Base-by-base conservation (phyloP, 1,139 yeast genomes). In the Barnettozyma hawaiiensis region DNA sequence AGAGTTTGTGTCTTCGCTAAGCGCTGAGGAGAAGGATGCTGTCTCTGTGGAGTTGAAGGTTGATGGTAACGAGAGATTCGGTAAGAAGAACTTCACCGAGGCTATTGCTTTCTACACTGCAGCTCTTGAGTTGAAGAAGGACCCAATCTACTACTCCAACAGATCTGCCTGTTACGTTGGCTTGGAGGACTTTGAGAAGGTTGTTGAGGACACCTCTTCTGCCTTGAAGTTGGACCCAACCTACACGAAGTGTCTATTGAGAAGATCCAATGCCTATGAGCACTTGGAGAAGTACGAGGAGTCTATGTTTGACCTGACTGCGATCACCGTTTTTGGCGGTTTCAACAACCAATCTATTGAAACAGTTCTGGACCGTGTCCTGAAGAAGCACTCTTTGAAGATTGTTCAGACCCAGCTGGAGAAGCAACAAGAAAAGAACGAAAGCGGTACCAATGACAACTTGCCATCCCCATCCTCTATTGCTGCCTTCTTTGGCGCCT, bases 151-250 rank as follows among this genome's bases (percentile, higher is more conserved):
- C 67, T 90, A 83, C 68, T 87, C 97, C 48, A 90, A 90, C 70
- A 78, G 96, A 66, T 89, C 97, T 21, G 98, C 98, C 16, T 92
- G 97, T 67, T 86, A 85, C 66, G 85, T 89, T 44, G 86, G 95
- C 16, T 71, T 85, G 53, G 77, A 80, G 47, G 78, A 89, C 51
- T 81, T 77, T 60, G 86, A 85, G 55, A 81, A 86, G 59, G 96
- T 89, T 37, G 75, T 94, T 52, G 85, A 80, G 54, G 96, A 87
- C 63, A 83, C 96, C 46, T 78, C 96, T 24, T 77, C 74, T 50
- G 98, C 98, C 31, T 75, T 94, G 56, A 75, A 78, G 53, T 67
- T 90, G 58, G 85, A 89, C 63, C 96, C 95, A 14, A 92, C 84
- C 60, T 92, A 94, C 66, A 72, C 87, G 57, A 92, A 94, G 71